Evolutionary conservation across 2,329 filamentous ascomycete species (phyloP).

Genomic region (Curvularia lunata): DNA sequence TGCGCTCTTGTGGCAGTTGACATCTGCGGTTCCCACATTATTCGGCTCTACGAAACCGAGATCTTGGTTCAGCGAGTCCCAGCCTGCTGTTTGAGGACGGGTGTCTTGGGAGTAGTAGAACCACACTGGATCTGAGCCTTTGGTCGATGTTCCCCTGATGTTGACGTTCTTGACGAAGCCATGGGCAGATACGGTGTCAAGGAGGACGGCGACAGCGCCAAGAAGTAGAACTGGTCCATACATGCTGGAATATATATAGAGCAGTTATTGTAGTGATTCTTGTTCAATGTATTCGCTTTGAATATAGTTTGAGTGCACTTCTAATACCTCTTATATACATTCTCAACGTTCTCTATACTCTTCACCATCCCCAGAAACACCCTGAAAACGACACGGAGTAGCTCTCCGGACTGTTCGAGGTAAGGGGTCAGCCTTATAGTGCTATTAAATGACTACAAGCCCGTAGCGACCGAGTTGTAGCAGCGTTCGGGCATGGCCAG

Average conservation of each 20-base stretch:
- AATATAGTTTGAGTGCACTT: background rate
- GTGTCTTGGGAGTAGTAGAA: conserved; percentile 35
- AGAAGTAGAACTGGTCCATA: conserved; percentile 27
- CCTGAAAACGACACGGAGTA: conserved; percentile 4
- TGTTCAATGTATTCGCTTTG: background rate
- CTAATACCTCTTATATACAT: conserved; percentile 12
- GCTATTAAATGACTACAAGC: conserved; percentile 12
- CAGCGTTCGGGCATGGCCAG: conserved; percentile 12
- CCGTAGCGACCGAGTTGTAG: conserved; percentile 3
- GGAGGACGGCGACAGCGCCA: conserved; percentile 26
- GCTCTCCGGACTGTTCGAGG: background rate
- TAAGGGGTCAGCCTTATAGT: conserved; percentile 11
- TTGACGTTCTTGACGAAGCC: conserved; percentile 40
- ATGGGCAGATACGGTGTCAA: conserved; percentile 36
- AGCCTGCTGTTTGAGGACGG: conserved; percentile 42
- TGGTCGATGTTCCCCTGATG: conserved; percentile 31
- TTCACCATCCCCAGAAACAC: background rate
- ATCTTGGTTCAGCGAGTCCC: conserved; percentile 48
- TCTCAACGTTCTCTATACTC: background rate
- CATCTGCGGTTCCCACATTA: conserved; percentile 33
- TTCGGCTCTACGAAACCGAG: conserved; percentile 47
- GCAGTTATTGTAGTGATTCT: background rate
- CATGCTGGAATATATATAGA: conserved; percentile 18
- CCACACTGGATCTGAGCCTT: conserved; percentile 44
- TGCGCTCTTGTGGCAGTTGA: conserved; percentile 51